phyloP scores from a whole-genome alignment of 768 basidiomycete genomes.

The Galerina marginata region DNA sequence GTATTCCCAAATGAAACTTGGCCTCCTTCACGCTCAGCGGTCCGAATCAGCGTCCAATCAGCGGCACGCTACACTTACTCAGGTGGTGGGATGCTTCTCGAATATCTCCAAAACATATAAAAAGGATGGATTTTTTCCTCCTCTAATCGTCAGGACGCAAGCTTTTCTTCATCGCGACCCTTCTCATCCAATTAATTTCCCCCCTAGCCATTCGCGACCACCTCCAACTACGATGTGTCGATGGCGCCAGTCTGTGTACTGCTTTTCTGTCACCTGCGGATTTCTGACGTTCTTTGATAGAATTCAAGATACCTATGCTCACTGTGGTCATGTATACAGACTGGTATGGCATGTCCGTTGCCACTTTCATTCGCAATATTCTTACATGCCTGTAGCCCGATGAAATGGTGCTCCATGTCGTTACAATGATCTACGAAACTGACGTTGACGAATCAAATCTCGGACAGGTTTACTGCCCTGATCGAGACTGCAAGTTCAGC shows the following conservation, averaged over 20 bases:
- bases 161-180: slow-evolving; percentile 5
- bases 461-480: slow-evolving; percentile 66
- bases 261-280: slow-evolving; percentile 8
- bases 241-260: slow-evolving; percentile 64
- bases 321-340: slow-evolving; percentile 59
- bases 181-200: slow-evolving; percentile 19
- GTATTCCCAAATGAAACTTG: slow-evolving; percentile 17
- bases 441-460: slow-evolving; percentile 7
- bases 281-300: slow-evolving; percentile 41
- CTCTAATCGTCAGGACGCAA: slow-evolving; percentile 4
- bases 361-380: neutral
- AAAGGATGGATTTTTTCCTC: slow-evolving; percentile 17
- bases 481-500: slow-evolving; percentile 75
- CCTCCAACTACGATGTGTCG: slow-evolving; percentile 58
- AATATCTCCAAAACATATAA: slow-evolving; percentile 27
- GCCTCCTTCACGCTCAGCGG: slow-evolving; percentile 20
- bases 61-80: slow-evolving; percentile 22
- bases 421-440: slow-evolving; percentile 17
- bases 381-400: slow-evolving; percentile 52
- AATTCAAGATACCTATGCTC: slow-evolving; percentile 65
- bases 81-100: slow-evolving; percentile 23
- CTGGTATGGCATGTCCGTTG: slow-evolving; percentile 44
- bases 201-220: slow-evolving; percentile 1
- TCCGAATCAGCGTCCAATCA: slow-evolving; percentile 27
- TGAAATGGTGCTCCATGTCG: slow-evolving; percentile 49